Evolutionary conservation across 495 filamentous ascomycete species (phyloP), one percentile per base, ranked within the genome.

Genomic region (Cenococcum geophilum): DNA sequence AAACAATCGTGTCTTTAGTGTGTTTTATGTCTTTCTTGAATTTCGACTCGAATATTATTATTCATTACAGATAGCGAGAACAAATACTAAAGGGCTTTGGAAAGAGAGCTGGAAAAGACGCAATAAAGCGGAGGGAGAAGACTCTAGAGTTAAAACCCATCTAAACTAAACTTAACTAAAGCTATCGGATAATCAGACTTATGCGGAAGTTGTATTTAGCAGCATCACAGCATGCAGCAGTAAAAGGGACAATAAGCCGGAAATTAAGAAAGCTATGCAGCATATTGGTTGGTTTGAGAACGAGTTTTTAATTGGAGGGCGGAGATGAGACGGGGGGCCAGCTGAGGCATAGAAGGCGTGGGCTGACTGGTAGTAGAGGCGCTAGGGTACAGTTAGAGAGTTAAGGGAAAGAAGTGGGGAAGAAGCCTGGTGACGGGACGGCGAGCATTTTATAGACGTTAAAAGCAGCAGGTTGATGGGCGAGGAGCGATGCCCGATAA

Each of bases 371-470:
- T 14, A 40, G 36, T 10, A 32, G 42, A 53, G 27, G 32, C 45
- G 47, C 45, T 23, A 25, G 58, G 58, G 58, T 60, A 11, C 8
- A 37, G 48, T 60, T 53, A 54, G 60, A 62, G 59, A 56, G 56
- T 57, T 62, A 62, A 62, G 53, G 59, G 51, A 50, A 62, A 49
- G 59, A 62, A 18, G 56, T 55, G 20, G 45, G 42, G 52, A 62
- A 21, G 59, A 57, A 56, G 40, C 59, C 59, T 62, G 22, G 51
- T 40, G 37, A 62, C 11, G 27, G 59, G 59, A 62, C 51, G 52
- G 52, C 51, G 53, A 62, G 22, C 37, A 62, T 56, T 62, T 57
- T 52, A 57, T 56, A 62, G 59, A 56, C 52, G 51, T 62, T 37
- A 56, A 62, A 62, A 62, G 59, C 59, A 37, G 59, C 48, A 16